A percentile compares a stretch with the other conserved stretches of the same genome.
phyloP scores from a whole-genome alignment of 2,329 filamentous ascomycete species.

The Amauroascus verrucosus region DNA sequence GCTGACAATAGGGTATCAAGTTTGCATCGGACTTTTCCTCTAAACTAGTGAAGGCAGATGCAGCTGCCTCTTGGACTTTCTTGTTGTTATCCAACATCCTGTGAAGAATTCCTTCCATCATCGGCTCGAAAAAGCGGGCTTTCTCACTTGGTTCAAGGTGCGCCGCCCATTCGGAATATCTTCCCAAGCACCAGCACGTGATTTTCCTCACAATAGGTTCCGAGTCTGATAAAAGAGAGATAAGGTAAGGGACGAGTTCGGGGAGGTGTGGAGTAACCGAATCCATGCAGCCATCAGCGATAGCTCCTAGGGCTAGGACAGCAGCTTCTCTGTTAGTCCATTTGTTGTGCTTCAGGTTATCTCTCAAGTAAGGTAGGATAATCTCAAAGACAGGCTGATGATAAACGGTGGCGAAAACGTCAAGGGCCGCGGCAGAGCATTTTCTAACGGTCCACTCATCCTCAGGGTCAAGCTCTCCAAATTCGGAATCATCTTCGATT shows the following conservation, averaged over 20 bases:
- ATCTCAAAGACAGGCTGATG: conserved; percentile 77
- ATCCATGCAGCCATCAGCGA: conserved; percentile 87
- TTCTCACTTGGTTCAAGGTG: conserved; percentile 59
- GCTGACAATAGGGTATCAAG: conserved; percentile 73
- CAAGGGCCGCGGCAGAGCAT: conserved; percentile 88
- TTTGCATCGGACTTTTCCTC: conserved; percentile 83
- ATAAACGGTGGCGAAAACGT: conserved; percentile 88
- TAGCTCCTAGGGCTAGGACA: conserved; percentile 84
- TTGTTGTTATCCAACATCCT: conserved; percentile 98
- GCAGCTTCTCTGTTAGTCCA: conserved; percentile 92
- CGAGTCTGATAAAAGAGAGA: conserved; percentile 69
- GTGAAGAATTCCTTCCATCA: conserved; percentile 91
- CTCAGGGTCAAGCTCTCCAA: conserved; percentile 64
- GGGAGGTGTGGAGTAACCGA: conserved; percentile 84
- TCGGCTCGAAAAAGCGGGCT: conserved; percentile 74
- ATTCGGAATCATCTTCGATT: conserved; percentile 62
- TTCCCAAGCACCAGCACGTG: conserved; percentile 91
- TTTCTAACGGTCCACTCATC: conserved; percentile 93
- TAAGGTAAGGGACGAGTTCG: conserved; percentile 79
- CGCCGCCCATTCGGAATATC: conserved; percentile 88
- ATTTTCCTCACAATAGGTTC: conserved; percentile 93
- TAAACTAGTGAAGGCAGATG: conserved; percentile 89
- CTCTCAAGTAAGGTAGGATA: conserved; percentile 83
- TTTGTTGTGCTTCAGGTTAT: conserved; percentile 75
- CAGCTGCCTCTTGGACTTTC: conserved; percentile 91